Conservation (phyloP, 306 rosid genomes). For the Corylus americana region DNA sequence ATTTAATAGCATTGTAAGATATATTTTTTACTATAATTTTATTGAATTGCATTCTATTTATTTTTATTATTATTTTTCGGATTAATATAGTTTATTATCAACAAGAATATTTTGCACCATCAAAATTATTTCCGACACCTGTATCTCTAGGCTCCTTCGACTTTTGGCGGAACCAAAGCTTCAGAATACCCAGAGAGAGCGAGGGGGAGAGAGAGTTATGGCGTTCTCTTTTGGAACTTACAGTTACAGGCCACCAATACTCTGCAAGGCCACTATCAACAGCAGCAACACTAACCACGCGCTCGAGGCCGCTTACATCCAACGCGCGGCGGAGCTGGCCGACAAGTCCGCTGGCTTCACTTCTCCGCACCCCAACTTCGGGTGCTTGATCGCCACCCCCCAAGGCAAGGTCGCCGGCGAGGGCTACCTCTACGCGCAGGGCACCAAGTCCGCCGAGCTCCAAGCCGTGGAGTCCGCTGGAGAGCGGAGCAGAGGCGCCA, state of each 20-base stretch:
- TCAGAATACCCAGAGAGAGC: background rate
- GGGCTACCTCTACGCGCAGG: conserved; percentile 89
- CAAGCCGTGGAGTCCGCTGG: conserved; percentile 73
- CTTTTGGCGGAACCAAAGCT: too few species aligned
- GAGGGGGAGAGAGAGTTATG: conserved; percentile 19
- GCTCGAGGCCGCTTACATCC: conserved; percentile 53
- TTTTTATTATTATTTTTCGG: too few species aligned
- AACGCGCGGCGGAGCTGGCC: conserved; percentile 68
- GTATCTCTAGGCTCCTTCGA: too few species aligned
- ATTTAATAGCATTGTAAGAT: too few species aligned
- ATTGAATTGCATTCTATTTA: too few species aligned
- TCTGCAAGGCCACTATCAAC: conserved; percentile 41
- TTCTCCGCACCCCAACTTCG: conserved; percentile 88
- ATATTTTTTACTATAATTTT: too few species aligned
- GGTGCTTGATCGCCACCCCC: conserved; percentile 71
- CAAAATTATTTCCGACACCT: too few species aligned
- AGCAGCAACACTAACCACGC: conserved; percentile 20
- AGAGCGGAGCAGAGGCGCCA: conserved; percentile 44
- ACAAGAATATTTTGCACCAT: too few species aligned
- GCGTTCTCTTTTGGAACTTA: conserved; percentile 27
- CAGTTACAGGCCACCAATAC: conserved; percentile 29
- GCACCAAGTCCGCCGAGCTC: conserved; percentile 79
- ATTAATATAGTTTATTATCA: too few species aligned
- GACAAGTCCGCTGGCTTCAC: conserved; percentile 84
- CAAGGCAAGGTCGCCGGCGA: conserved; percentile 63